Conservation (phyloP, 2,329 filamentous ascomycete genomes). For the Madurella fahalii region DNA sequence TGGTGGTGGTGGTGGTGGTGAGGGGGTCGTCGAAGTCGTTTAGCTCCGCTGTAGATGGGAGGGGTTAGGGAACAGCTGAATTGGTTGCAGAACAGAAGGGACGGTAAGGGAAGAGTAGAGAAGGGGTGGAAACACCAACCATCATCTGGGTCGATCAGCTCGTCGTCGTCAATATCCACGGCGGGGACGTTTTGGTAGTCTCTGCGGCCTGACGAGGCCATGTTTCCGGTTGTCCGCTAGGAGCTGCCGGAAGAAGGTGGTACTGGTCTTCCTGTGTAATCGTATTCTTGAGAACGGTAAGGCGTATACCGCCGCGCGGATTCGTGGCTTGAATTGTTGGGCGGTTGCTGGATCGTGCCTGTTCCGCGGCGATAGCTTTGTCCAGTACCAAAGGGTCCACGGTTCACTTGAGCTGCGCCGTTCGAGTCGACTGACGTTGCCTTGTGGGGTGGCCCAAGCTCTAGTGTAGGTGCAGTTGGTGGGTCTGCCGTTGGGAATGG, state of each 20-base stretch:
- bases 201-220: slow-evolving; percentile 45
- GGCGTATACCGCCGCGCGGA: too few relatives aligned
- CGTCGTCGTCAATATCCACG: slow-evolving; percentile 43
- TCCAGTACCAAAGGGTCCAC: slow-evolving; percentile 12
- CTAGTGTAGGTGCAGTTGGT: neutral
- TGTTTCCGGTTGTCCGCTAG: slow-evolving; percentile 25
- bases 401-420: slow-evolving; percentile 12
- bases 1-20: slow-evolving; percentile 59
- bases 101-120: neutral
- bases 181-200: slow-evolving; percentile 55
- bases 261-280: too few relatives aligned
- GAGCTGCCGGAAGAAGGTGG: too few relatives aligned
- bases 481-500: too few relatives aligned
- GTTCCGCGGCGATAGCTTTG: neutral
- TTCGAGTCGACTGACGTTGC: slow-evolving; percentile 19
- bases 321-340: neutral
- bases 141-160: slow-evolving; percentile 76
- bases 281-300: too few relatives aligned
- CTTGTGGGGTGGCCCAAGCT: slow-evolving; percentile 22
- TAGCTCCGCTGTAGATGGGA: slow-evolving; percentile 60
- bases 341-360: neutral
- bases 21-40: slow-evolving; percentile 92
- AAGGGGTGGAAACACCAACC: slow-evolving; percentile 44
- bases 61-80: neutral
- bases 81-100: neutral